Evolutionary conservation across 495 filamentous ascomycete species (phyloP), one percentile per base, ranked within the genome.

Genomic region (Talaromyces thailandensis): DNA sequence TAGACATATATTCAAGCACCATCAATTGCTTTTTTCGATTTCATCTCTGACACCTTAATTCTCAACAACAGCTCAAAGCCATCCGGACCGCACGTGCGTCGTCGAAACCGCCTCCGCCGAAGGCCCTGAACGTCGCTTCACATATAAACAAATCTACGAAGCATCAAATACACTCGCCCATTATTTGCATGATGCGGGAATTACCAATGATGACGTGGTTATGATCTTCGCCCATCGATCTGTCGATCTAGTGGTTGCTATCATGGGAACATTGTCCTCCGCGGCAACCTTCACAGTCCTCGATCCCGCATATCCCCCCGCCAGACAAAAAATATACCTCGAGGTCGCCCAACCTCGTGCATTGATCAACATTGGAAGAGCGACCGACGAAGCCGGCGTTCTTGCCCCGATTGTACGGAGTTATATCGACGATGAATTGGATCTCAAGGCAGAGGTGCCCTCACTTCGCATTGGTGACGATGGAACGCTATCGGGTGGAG

Each of bases 171-270:
- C 84, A 11, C 76, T 98, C 4, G 88, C 89, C 8, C 88, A 93
- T 73, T 81, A 94, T 67, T 77, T 97, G 28, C 81, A 91, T 48
- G 75, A 84, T 31, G 79, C 83, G 61, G 93, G 93, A 26, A 78
- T 92, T 58, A 79, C 87, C 43, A 79, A 85, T 61, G 93, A 91
- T 12, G 93, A 98, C 57, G 92, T 97, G 25, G 89, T 96, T 60
- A 96, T 96, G 92, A 87, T 93, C 58, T 98, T 88, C 72, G 90
- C 91, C 29, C 83, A 96, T 71, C 84, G 93, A 80, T 72, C 76
- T 29, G 88, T 70, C 43, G 77, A 80, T 40, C 66, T 79, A 24
- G 76, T 80, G 0, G 76, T 79, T 31, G 75, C 79, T 8, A 73
- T 81, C 12, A 82, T 85, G 81, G 83, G 82, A 64, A 76, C 78